Percentiles rank a stretch among this genome's conserved stretches.
Evolutionary conservation across 805 yeast genomes (phyloP).

Genomic region (Cyberlindnera xishuangbannaensis): DNA sequence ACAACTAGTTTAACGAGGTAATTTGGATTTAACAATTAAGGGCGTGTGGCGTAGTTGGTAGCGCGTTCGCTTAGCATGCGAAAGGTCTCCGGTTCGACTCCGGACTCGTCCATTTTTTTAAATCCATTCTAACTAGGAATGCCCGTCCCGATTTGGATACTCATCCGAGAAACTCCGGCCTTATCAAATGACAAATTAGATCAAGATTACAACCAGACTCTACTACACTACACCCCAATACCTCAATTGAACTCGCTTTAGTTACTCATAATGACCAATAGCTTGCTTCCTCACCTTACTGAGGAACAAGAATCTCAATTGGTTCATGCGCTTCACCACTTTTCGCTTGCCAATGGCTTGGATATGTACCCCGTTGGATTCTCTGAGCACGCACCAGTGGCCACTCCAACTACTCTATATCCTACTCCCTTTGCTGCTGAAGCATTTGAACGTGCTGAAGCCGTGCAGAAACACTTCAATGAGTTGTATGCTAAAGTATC

Average conservation of each 20-base stretch:
- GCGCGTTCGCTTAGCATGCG: conserved; percentile 80
- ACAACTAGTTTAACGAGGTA: no score
- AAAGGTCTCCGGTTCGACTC: conserved; percentile 76
- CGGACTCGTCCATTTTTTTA: conserved; percentile 61
- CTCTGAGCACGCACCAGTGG: conserved; percentile 36
- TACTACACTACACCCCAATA: no score
- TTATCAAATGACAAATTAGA: no score
- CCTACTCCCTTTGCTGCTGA: conserved; percentile 83
- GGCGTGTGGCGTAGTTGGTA: conserved; percentile 83
- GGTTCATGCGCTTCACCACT: conserved; percentile 53
- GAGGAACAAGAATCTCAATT: conserved; percentile 24
- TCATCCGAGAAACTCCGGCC: conserved; percentile 1
- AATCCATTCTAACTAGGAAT: no score
- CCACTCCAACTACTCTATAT: conserved; percentile 84
- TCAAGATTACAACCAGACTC: no score
- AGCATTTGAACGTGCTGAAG: conserved; percentile 61
- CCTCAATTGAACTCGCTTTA: no score
- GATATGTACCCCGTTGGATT: conserved; percentile 70
- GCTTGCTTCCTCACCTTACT: no score
- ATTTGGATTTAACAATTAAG: no score
- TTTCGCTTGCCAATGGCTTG: conserved; percentile 76
- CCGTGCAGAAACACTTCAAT: conserved; percentile 65
- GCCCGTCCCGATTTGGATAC: conserved; percentile 1
- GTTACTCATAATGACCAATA: no score
- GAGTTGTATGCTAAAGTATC: conserved; percentile 65